Evolutionary conservation across 176 grass and related monocot species (phyloP), one percentile per base, ranked within the genome.

Genomic region (Pharus latifolius): DNA sequence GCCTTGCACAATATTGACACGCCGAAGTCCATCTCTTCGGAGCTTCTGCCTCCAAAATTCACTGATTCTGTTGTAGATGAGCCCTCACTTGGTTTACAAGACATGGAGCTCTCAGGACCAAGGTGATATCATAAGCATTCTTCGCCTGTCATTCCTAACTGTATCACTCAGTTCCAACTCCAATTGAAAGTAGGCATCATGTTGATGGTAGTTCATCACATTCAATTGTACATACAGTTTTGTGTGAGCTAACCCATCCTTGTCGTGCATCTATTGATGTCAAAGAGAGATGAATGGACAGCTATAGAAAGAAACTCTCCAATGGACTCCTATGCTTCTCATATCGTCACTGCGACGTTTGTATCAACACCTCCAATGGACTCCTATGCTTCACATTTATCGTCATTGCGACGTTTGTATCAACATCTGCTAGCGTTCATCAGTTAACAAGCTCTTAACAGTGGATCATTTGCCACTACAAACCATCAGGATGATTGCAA

Each of bases 61-160:
- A 29, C 62, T 69, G 34, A 82, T 30, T 74, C 67, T 30, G 48
- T 24, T 23, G 62, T 22, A 1, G 77, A 84, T 11, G 57, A 82
- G 13, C 34, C 16, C 23, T 96, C 93, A 10, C 46, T 79, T 23
- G 80, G 83, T 31, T 38, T 83, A 49, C 65, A 92, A 64, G 83
- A 89, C 1, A 53, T 68, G 32, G 89, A 92, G 56, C 93, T 97
- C 55, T 97, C 94, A 9, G 89, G 89, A 33, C 89, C 86, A 18
- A 89, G 89, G 42, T 97, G 89, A 92, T 44, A 13, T 33, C 3
- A 31, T 25, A 15, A 3, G 29, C 26, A 13, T 26, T 66, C n/a
- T n/a, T n/a, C n/a, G n/a, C n/a, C n/a, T 65, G 41, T 17, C 59
- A 63, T 45, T 30, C 35, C 19, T 38, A 30, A 26, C 19, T 72